Conservation (phyloP, 805 yeast genomes). For the Teunomyces gatunensis region DNA sequence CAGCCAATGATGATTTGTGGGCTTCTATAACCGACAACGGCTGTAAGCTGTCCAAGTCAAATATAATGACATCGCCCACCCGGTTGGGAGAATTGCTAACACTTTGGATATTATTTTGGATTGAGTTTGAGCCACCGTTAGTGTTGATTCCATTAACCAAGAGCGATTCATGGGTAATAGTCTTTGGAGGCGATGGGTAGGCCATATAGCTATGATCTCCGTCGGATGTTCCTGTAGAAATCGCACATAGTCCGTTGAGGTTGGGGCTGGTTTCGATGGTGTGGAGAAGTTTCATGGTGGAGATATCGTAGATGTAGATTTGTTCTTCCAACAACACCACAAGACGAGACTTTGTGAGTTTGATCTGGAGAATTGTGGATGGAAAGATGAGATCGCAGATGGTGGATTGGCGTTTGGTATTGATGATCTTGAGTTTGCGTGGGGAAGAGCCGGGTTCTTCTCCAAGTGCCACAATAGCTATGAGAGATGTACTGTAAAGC, state of each 20-base stretch:
- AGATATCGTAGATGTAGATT: constrained; percentile 41
- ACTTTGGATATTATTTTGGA: constrained; percentile 37
- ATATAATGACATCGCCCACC: constrained; percentile 73
- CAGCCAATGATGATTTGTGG: constrained; percentile 74
- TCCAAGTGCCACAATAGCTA: constrained; percentile 80
- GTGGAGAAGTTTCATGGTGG: constrained; percentile 41
- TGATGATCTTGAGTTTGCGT: constrained; percentile 76
- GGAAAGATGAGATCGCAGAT: constrained; percentile 46
- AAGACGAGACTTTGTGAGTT: constrained; percentile 31
- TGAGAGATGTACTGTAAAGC: constrained; percentile 83
- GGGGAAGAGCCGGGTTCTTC: constrained; percentile 71
- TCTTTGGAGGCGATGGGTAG: constrained; percentile 74
- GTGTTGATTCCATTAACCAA: constrained; percentile 40
- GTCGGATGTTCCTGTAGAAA: constrained; percentile 41
- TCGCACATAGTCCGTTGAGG: constrained; percentile 54
- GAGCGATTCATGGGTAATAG: constrained; percentile 41
- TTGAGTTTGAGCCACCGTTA: constrained; percentile 40
- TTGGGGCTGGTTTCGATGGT: constrained; percentile 46
- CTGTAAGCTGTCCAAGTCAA: constrained; percentile 69
- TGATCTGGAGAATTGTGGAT: constrained; percentile 38
- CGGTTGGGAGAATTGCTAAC: constrained; percentile 42
- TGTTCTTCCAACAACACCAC: constrained; percentile 42
- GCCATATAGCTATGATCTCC: constrained; percentile 52
- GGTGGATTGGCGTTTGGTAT: constrained; percentile 64
- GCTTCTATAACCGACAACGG: constrained; percentile 84